These are phyloP conservation scores for Fusarium chlamydosporum DNA, from an alignment of 2,329 filamentous ascomycete genomes.

Conservation along the genomic window DNA sequence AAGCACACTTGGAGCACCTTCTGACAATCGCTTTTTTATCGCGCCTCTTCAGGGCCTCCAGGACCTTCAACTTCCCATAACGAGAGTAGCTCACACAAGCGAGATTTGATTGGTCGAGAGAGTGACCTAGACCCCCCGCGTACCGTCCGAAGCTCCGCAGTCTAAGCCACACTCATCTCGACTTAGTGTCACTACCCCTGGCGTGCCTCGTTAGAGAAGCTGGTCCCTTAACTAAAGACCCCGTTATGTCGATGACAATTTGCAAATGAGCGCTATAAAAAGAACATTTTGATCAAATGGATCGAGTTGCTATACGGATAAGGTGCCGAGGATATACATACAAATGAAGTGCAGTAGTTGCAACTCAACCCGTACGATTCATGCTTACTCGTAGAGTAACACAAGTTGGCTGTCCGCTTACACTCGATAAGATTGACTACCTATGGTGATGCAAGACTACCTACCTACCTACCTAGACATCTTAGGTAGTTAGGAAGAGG, in stretches of 20 bases:
- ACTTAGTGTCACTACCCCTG: constrained; percentile 30
- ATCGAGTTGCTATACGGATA: not conserved
- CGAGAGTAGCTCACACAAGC: constrained; percentile 13
- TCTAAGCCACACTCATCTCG: constrained; percentile 48
- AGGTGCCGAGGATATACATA: not conserved
- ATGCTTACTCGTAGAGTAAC: constrained; percentile 10
- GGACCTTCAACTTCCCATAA: constrained; percentile 36
- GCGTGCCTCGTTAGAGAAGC: constrained; percentile 12
- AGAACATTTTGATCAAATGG: constrained; percentile 15
- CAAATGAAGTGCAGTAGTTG: not conserved
- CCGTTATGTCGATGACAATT: constrained; percentile 30
- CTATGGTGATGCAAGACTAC: not conserved
- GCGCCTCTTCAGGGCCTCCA: constrained; percentile 36
- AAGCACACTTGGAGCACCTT: constrained; percentile 21
- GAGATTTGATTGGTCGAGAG: constrained; percentile 28
- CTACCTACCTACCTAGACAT: not conserved
- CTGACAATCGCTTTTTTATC: constrained; percentile 39
- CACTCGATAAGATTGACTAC: not conserved
- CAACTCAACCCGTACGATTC: not conserved
- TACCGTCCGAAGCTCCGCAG: constrained; percentile 40
- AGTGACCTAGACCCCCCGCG: constrained; percentile 29
- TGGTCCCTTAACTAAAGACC: constrained; percentile 14
- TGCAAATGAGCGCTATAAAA: constrained; percentile 33
- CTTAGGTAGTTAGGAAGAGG: no score
- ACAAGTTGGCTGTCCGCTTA: constrained; percentile 5